Evolutionary conservation across 768 basidiomycete genomes (phyloP).

Genomic region (Psilocybe tampanensis): DNA sequence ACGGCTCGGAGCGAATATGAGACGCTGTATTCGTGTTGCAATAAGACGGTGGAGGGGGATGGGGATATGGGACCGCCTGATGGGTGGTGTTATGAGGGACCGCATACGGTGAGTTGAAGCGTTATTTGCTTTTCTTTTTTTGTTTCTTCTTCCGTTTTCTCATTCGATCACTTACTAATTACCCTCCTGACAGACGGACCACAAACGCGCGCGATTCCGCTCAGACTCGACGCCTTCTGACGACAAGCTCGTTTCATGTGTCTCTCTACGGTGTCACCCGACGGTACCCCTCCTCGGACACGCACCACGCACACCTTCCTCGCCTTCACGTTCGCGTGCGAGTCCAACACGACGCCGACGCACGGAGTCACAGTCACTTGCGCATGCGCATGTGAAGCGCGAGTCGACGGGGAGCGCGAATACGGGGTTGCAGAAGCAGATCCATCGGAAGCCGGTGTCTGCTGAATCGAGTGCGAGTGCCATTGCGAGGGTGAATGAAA

Average conservation of each 20-base stretch:
- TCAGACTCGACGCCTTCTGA: constrained; percentile 68
- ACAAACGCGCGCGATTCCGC: constrained; percentile 77
- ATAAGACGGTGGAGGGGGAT: constrained; percentile 68
- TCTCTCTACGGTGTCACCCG: constrained; percentile 53
- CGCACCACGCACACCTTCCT: no score
- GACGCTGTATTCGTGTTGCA: constrained; percentile 77
- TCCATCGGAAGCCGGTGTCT: background rate
- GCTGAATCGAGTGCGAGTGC: background rate
- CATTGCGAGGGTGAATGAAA: background rate
- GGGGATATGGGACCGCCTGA: constrained; percentile 84
- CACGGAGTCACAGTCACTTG: no score
- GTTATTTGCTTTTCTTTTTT: constrained; percentile 9
- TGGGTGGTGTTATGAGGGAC: constrained; percentile 87
- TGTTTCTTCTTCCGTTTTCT: background rate
- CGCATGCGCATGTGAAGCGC: constrained; percentile 33
- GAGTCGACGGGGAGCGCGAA: constrained; percentile 14
- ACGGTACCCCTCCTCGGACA: constrained; percentile 17
- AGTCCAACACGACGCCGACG: no score
- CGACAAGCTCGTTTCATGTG: constrained; percentile 71
- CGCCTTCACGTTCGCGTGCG: no score
- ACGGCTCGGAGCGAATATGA: constrained; percentile 41
- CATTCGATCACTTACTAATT: background rate
- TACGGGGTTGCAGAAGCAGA: constrained; percentile 5
- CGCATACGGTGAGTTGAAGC: constrained; percentile 67
- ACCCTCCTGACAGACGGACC: constrained; percentile 52